Conservation (phyloP, 768 basidiomycete species). For the Leccinellum rugosiceps region DNA sequence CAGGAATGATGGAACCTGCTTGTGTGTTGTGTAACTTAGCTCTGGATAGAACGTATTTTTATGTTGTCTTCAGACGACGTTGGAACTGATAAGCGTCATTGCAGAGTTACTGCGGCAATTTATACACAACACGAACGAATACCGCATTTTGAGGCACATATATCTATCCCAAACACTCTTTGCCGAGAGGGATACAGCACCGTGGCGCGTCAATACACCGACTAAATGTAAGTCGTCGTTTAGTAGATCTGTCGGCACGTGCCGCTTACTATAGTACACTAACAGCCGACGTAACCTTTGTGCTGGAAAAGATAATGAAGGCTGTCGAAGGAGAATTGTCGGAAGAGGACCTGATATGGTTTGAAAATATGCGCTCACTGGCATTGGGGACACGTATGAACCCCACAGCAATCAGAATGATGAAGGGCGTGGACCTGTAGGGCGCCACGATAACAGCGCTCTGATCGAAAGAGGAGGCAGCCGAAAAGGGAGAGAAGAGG, state of each 20-base stretch:
- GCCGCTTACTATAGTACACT: no score
- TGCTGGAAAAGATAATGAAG: constrained; percentile 21
- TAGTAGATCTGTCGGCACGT: background rate
- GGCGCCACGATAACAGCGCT: no score
- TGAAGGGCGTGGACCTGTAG: no score
- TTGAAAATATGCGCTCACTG: no score
- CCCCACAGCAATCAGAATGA: no score
- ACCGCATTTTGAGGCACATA: background rate
- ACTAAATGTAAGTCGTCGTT: background rate
- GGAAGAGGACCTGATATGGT: constrained; percentile 14
- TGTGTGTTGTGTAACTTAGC: constrained; percentile 21
- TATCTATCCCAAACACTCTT: background rate
- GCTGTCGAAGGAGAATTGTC: constrained; percentile 12
- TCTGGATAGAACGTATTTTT: constrained; percentile 9
- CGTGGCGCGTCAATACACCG: background rate
- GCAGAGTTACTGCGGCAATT: background rate
- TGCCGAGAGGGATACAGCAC: background rate
- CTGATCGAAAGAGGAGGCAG: no score
- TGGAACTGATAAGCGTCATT: background rate
- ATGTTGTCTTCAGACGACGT: background rate
- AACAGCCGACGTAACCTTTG: constrained; percentile 12
- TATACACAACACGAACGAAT: background rate
- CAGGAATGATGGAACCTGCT: constrained; percentile 24
- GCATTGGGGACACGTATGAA: no score
- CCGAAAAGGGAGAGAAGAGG: no score